Base-by-base conservation (phyloP, 192 early-diverging fungal genomes). In the Coemansia aciculifera region DNA sequence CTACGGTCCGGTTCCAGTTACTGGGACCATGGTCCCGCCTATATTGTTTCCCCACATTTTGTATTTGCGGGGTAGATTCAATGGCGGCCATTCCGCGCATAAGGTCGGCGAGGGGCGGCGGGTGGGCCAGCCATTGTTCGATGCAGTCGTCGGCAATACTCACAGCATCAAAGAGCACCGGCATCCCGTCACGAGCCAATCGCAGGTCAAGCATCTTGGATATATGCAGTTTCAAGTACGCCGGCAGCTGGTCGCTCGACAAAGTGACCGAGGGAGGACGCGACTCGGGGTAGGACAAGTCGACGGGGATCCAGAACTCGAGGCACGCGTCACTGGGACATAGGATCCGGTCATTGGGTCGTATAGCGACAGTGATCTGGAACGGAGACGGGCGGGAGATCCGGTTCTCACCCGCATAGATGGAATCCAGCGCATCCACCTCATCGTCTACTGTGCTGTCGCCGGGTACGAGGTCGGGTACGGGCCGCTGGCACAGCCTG, bases 141-240 rank as follows among this genome's bases (percentile, higher is more conserved):
- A 86, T 29, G 56, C 78, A 68, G 5, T 87, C 85, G 49, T 87
- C 77, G n/a, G 86, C 73, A 77, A 84, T 71, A 27, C 86, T 85
- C 2, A 85, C 87, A 7, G 85, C 86, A 62, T 87, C 87, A 31
- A 87, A 87, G 1, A 91, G 59, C 44, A 89, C 81, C 0, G 88
- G 80, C 64, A 78, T 15, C 0, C 75, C 80, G 44, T 68, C 67
- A 13, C 37, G 29, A 2, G 60, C 39, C 29, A 74, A 37, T 19
- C 23, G 31, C 5, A 9, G 8, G 63, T 86, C 78, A 0, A 89
- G 67, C 59, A 71, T 81, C 42, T 82, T 75, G 5, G 87, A 86
- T 9, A 85, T 78, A 11, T 86, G 84, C 32, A 90, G 79, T 56
- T 86, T 82, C 13, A 94, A 79, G 71, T 92, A 94, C 3, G 89